Evolutionary conservation across 768 basidiomycete genomes (phyloP).

Genomic region (Rhodotorula toruloides): DNA sequence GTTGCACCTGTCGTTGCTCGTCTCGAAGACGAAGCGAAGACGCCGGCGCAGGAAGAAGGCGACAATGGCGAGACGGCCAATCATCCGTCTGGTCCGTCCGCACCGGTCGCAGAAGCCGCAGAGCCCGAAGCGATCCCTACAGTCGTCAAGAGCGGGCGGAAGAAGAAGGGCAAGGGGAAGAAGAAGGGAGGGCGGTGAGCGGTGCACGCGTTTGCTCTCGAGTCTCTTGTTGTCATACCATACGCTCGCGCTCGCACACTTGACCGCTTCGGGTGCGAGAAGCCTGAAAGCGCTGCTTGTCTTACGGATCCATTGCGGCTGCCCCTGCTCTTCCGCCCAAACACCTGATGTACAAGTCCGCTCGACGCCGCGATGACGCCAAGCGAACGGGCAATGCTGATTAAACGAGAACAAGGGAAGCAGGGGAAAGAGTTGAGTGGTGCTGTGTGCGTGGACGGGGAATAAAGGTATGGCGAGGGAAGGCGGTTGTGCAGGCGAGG

Average conservation of each 20-base stretch:
- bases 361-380: too few species aligned
- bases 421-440: not conserved
- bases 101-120: not conserved
- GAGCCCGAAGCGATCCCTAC: conserved; percentile 3
- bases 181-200: conserved; percentile 5
- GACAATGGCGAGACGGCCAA: not conserved
- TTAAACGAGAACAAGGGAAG: not conserved
- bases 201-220: too few species aligned
- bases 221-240: too few species aligned
- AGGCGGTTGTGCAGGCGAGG: not conserved
- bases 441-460: too few species aligned
- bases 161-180: conserved; percentile 30
- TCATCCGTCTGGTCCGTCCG: not conserved
- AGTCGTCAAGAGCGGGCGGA: conserved; percentile 31
- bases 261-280: too few species aligned
- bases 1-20: not conserved
- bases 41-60: not conserved
- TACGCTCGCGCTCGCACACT: too few species aligned
- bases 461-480: not conserved
- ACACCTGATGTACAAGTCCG: too few species aligned
- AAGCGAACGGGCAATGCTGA: too few species aligned
- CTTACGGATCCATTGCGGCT: too few species aligned
- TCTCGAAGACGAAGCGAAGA: too few species aligned
- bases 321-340: too few species aligned
- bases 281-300: too few species aligned